phyloP scores from a whole-genome alignment of 257 asterid genomes.

The Salvia miltiorrhiza region DNA sequence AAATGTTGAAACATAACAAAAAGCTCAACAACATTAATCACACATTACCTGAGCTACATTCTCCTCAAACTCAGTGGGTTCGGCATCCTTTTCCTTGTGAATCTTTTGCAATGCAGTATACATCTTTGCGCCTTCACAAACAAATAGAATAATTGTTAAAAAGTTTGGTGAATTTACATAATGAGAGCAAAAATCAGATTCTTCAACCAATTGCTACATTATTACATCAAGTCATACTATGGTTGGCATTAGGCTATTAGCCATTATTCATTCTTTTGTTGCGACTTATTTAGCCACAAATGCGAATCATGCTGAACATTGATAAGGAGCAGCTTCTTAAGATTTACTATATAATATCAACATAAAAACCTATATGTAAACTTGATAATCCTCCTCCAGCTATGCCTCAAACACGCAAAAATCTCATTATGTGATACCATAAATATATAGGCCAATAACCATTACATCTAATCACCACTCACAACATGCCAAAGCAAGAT shows the following conservation, averaged over 20 bases:
- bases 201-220: background rate
- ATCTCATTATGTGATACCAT: background rate
- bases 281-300: too few species aligned
- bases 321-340: background rate
- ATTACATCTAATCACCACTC: background rate
- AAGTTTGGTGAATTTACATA: background rate
- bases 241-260: too few species aligned
- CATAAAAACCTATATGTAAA: background rate
- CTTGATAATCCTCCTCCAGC: background rate
- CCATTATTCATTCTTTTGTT: too few species aligned
- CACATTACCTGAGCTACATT: constrained; percentile 48
- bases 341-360: background rate
- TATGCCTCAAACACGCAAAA: background rate
- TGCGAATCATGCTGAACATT: background rate
- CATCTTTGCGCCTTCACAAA: constrained; percentile 33
- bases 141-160: background rate
- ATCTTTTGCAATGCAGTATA: constrained; percentile 51
- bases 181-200: background rate
- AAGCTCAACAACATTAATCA: background rate
- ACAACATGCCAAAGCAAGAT: background rate
- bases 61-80: constrained; percentile 60
- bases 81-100: constrained; percentile 63
- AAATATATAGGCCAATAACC: background rate
- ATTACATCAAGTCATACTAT: too few species aligned
- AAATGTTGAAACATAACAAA: background rate